phyloP scores from a whole-genome alignment of 306 rosid genomes.

The Vigna hirtella region DNA sequence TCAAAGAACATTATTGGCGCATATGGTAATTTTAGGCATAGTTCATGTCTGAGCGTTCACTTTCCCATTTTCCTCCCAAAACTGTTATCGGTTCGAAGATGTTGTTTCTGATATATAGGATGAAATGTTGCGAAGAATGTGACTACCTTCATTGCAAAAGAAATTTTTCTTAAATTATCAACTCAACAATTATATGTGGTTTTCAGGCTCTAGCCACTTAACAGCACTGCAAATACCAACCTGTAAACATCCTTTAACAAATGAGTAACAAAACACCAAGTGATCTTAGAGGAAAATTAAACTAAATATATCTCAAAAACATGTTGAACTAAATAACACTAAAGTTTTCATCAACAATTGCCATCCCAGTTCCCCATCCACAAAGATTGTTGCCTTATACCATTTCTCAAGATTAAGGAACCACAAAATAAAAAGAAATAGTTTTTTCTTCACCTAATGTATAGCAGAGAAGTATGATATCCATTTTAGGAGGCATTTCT shows the following conservation, averaged over 20 bases:
- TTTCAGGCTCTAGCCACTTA: conserved; percentile 11
- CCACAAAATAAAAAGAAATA: conserved; percentile 7
- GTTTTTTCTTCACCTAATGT: conserved; percentile 30
- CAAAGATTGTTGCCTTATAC: conserved; percentile 1
- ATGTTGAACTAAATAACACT: neutral
- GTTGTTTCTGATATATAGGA: neutral
- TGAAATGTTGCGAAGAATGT: conserved; percentile 2
- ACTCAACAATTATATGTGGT: neutral
- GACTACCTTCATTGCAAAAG: neutral
- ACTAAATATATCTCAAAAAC: neutral
- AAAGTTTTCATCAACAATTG: neutral
- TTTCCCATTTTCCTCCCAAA: neutral
- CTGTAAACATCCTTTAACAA: conserved; percentile 14
- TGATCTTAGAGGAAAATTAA: conserved; percentile 13
- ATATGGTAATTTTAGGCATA: neutral
- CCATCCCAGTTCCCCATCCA: conserved; percentile 15
- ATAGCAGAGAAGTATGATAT: neutral
- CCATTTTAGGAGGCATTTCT: conserved; percentile 22
- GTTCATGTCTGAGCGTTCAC: neutral
- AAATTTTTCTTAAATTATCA: neutral
- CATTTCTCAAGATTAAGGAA: conserved; percentile 20
- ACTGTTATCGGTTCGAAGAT: neutral
- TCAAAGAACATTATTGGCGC: neutral
- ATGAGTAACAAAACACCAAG: neutral
- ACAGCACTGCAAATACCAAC: conserved; percentile 32